A percentile compares a stretch with the other conserved stretches of the same genome.
phyloP scores from a whole-genome alignment of 139 green algal genomes.

The Chlorella vulgaris region DNA sequence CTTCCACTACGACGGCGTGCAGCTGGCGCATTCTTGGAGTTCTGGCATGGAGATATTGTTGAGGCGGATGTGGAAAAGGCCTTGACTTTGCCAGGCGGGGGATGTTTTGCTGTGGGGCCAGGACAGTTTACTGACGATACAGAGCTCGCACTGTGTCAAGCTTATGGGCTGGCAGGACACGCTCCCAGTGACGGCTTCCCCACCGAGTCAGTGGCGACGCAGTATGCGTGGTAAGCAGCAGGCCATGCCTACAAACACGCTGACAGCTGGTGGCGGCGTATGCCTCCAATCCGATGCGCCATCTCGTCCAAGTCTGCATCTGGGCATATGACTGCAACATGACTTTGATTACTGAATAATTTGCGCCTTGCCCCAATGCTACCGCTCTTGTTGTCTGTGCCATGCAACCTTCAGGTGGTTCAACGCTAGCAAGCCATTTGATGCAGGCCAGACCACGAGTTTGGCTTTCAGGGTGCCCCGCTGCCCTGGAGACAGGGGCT shows the following conservation, averaged over 20 bases:
- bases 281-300: too few relatives aligned
- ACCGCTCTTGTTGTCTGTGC: too few relatives aligned
- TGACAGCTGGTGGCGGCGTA: too few relatives aligned
- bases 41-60: background rate
- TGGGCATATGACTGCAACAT: too few relatives aligned
- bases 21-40: constrained; percentile 19
- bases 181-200: constrained; percentile 24
- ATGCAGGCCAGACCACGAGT: background rate
- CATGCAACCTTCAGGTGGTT: background rate
- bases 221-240: constrained; percentile 33
- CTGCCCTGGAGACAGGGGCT: background rate
- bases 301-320: too few relatives aligned
- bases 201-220: constrained; percentile 14
- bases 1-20: background rate
- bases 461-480: background rate
- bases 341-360: too few relatives aligned
- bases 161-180: constrained; percentile 25
- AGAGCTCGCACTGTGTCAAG: constrained; percentile 52
- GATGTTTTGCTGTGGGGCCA: background rate
- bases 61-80: background rate
- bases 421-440: constrained; percentile 6
- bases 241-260: background rate
- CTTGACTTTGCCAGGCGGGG: constrained; percentile 16
- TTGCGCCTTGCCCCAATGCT: too few relatives aligned
- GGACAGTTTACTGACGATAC: constrained; percentile 50